These are phyloP conservation scores for Candida adriatica DNA, from an alignment of 805 yeast genomes.

Conservation along the genomic window DNA sequence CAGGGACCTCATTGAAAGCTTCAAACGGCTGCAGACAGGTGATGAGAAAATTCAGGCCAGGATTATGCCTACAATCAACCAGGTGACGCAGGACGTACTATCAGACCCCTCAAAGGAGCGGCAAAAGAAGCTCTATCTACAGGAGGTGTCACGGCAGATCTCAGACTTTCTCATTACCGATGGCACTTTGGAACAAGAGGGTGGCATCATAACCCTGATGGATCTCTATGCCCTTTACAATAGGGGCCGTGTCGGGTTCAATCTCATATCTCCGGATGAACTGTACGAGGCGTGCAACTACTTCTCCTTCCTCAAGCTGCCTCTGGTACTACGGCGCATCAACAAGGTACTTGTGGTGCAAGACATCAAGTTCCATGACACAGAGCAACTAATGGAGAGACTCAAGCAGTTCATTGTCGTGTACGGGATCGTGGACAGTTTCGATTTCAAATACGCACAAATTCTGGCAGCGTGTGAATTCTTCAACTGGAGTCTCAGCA, in stretches of 20 bases:
- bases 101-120: conserved; percentile 18
- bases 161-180: conserved; percentile 56
- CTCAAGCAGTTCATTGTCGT: conserved; percentile 22
- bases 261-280: conserved; percentile 65
- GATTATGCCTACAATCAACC: conserved; percentile 13
- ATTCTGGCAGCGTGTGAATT: conserved; percentile 22
- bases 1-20: conserved; percentile 40
- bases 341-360: conserved; percentile 32
- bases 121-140: conserved; percentile 38
- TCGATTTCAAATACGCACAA: conserved; percentile 19
- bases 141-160: conserved; percentile 73
- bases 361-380: conserved; percentile 31
- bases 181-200: conserved; percentile 40
- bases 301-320: conserved; percentile 52
- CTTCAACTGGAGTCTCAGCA: conserved; percentile 61
- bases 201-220: conserved; percentile 53
- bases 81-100: conserved; percentile 10
- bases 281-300: conserved; percentile 52
- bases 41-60: conserved; percentile 7
- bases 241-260: conserved; percentile 56
- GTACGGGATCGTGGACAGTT: conserved; percentile 25
- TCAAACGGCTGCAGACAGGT: conserved; percentile 27
- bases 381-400: conserved; percentile 24
- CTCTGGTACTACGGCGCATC: conserved; percentile 39
- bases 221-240: conserved; percentile 63